phyloP scores from a whole-genome alignment of 2,329 filamentous ascomycete species.

The Blastomyces parvus region DNA sequence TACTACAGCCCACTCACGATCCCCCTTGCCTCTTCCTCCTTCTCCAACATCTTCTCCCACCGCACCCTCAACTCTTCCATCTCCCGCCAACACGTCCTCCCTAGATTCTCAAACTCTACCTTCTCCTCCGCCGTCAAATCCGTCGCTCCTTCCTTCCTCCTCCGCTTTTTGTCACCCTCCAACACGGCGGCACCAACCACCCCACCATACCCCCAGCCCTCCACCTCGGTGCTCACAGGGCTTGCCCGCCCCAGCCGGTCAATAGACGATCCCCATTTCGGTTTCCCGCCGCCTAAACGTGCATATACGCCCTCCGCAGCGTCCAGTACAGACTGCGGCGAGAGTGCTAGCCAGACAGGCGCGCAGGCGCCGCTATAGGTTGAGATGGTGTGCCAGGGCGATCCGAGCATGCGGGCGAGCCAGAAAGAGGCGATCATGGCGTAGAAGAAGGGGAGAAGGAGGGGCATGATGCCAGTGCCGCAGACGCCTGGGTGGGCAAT shows the following conservation, averaged over 20 bases:
- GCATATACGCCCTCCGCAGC: constrained; percentile 36
- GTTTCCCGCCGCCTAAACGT: constrained; percentile 51
- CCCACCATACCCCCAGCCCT: constrained; percentile 67
- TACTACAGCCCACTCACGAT: not conserved
- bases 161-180: constrained; percentile 43
- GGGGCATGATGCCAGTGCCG: constrained; percentile 67
- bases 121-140: constrained; percentile 45
- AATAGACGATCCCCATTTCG: constrained; percentile 78
- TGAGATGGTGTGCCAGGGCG: constrained; percentile 75
- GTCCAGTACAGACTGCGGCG: constrained; percentile 42
- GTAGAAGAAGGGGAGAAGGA: constrained; percentile 59
- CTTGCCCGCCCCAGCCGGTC: constrained; percentile 49
- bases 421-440: constrained; percentile 60
- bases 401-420: constrained; percentile 66
- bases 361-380: constrained; percentile 68
- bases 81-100: constrained; percentile 32
- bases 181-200: constrained; percentile 43
- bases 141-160: constrained; percentile 49
- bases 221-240: constrained; percentile 70
- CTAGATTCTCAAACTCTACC: constrained; percentile 32
- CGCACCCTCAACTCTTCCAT: constrained; percentile 35
- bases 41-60: constrained; percentile 34
- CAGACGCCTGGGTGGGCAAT: constrained; percentile 80
- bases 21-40: constrained; percentile 19
- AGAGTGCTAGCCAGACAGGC: constrained; percentile 68